Evolutionary conservation across 2,329 filamentous ascomycete species (phyloP).

Genomic region (Trichoderma pleuroti): DNA sequence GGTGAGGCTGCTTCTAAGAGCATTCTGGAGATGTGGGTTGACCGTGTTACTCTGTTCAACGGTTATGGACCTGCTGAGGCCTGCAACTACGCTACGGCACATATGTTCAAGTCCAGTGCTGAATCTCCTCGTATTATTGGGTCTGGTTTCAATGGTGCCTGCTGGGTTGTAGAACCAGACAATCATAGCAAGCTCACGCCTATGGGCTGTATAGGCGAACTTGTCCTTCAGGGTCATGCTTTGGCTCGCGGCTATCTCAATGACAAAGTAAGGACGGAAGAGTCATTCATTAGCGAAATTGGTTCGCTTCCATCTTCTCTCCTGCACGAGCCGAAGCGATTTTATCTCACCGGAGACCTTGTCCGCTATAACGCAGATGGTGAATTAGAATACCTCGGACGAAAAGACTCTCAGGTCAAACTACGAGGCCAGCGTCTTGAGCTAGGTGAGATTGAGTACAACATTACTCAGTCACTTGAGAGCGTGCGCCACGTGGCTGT

Average conservation of each 20-base stretch:
- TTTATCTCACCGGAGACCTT: conserved; percentile 47
- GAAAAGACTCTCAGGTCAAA: conserved; percentile 56
- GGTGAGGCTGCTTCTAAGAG: conserved; percentile 12
- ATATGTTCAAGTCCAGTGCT: background rate
- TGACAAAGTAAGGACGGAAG: conserved; percentile 36
- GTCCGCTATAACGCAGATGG: conserved; percentile 39
- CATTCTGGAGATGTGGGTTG: conserved; percentile 2
- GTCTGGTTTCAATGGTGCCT: conserved; percentile 6
- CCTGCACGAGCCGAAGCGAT: conserved; percentile 14
- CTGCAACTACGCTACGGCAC: conserved; percentile 26
- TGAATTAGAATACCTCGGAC: conserved; percentile 42
- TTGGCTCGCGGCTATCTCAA: conserved; percentile 50
- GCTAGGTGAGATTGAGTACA: conserved; percentile 30
- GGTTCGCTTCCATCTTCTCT: background rate
- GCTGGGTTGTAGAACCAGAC: conserved; percentile 25
- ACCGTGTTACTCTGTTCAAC: conserved; percentile 36
- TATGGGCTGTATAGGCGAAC: conserved; percentile 29
- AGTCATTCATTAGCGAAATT: conserved; percentile 46
- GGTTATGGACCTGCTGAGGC: conserved; percentile 43
- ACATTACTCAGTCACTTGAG: conserved; percentile 1
- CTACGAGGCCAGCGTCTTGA: conserved; percentile 53
- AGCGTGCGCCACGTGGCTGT: background rate
- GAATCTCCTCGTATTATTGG: conserved; percentile 16
- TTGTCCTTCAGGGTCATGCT: conserved; percentile 40
- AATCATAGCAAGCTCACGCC: conserved; percentile 24